Conservation (phyloP, 257 asterid species). For the Lantana camara region DNA sequence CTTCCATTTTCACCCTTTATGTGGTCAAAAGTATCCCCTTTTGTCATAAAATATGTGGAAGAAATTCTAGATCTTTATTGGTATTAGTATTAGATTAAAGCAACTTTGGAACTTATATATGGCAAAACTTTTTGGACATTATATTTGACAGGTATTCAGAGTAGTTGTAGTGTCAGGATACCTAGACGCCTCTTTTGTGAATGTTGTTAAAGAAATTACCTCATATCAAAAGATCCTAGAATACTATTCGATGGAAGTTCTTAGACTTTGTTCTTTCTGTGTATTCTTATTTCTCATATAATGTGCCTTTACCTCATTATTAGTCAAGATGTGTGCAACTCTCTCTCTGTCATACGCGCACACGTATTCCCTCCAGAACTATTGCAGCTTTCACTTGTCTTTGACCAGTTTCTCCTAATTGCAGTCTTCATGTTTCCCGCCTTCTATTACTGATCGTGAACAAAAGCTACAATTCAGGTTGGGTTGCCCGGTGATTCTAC, state of each 20-base stretch:
- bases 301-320: conserved; percentile 4
- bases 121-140: background rate
- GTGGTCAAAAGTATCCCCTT: background rate
- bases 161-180: background rate
- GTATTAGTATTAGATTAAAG: background rate
- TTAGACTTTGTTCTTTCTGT: background rate
- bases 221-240: conserved; percentile 7
- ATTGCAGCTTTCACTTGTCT: background rate
- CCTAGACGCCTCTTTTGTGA: background rate
- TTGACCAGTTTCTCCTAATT: conserved; percentile 32
- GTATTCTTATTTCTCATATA: conserved; percentile 8
- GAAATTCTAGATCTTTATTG: background rate
- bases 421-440: conserved; percentile 79
- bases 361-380: too few species aligned
- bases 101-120: background rate
- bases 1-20: background rate
- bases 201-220: background rate
- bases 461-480: conserved; percentile 75
- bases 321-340: conserved; percentile 18
- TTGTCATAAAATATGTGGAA: conserved; percentile 1
- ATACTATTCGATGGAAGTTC: conserved; percentile 7
- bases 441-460: conserved; percentile 69
- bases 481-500: conserved; percentile 83
- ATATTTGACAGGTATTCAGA: background rate
- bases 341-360: too few species aligned